Evolutionary conservation across 2,329 filamentous ascomycete species (phyloP).

Genomic region (Stagonosporopsis rhizophila): DNA sequence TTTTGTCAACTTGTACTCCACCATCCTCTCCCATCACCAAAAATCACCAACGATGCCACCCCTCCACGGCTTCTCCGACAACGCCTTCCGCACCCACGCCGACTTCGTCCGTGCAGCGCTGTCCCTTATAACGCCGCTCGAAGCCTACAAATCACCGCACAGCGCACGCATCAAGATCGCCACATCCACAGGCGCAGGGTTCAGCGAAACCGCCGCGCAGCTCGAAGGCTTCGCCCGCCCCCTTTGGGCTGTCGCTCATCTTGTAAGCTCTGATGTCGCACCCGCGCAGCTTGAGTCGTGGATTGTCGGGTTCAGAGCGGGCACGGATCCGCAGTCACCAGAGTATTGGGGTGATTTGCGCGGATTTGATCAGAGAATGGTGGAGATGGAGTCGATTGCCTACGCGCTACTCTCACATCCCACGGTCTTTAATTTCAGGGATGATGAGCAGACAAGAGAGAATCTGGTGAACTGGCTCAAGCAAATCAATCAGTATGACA

Average conservation of each 20-base stretch:
- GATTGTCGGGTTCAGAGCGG: conserved; percentile 22
- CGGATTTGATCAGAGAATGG: conserved; percentile 58
- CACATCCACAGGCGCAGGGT: conserved; percentile 24
- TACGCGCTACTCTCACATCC: conserved; percentile 54
- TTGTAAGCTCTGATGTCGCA: conserved; percentile 5
- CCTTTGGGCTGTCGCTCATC: conserved; percentile 22
- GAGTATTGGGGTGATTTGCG: conserved; percentile 57
- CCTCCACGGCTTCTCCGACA: conserved; percentile 26
- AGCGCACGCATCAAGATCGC: conserved; percentile 26
- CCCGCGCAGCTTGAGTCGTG: conserved; percentile 14
- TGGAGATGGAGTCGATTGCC: conserved; percentile 57
- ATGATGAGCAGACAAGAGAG: conserved; percentile 27
- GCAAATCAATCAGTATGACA: conserved; percentile 49
- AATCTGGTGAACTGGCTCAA: conserved; percentile 52
- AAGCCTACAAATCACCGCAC: conserved; percentile 21
- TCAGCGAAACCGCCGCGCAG: conserved; percentile 29
- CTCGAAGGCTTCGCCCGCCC: conserved; percentile 30
- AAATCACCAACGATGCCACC: conserved; percentile 17
- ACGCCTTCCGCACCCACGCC: conserved; percentile 14
- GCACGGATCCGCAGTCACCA: conserved; percentile 28
- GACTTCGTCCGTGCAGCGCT: conserved; percentile 19
- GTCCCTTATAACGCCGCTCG: conserved; percentile 20
- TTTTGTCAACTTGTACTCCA: too few species aligned
- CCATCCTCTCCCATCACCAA: background rate
- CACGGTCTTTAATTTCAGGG: conserved; percentile 34